Evolutionary conservation across 208 protist species (phyloP).

Genomic region (Polymyxa betae): DNA sequence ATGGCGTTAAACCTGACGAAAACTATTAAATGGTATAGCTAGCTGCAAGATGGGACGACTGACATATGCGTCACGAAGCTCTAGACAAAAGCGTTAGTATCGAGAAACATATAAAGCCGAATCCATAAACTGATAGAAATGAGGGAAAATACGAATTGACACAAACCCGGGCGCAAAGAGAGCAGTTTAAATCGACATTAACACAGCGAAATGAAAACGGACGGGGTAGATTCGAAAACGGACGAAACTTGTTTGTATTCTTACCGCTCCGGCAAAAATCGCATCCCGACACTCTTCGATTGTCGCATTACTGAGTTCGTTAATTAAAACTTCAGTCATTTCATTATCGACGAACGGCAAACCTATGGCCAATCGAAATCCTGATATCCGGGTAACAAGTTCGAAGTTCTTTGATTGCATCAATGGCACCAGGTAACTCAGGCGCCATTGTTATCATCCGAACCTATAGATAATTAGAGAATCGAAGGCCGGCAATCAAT

Average conservation of each 20-base stretch:
- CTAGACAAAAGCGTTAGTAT: not conserved
- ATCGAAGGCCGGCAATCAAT: too few relatives aligned
- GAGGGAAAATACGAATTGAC: too few relatives aligned
- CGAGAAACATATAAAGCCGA: not conserved
- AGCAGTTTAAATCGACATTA: too few relatives aligned
- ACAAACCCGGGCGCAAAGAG: too few relatives aligned
- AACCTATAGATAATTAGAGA: too few relatives aligned
- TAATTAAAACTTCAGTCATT: not conserved
- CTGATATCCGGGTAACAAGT: not conserved
- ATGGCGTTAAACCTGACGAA: conserved; percentile 57
- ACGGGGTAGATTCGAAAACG: not conserved
- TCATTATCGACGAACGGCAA: not conserved
- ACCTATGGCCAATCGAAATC: conserved; percentile 29
- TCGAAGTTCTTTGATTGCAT: not conserved
- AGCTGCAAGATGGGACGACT: not conserved
- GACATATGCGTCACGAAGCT: conserved; percentile 53
- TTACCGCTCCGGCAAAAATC: conserved; percentile 34
- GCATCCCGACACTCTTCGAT: conserved; percentile 12
- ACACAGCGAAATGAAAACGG: not conserved
- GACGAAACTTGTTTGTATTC: not conserved
- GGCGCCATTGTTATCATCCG: conserved; percentile 51
- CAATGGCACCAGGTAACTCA: conserved; percentile 44
- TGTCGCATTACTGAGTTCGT: not conserved
- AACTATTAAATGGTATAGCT: not conserved
- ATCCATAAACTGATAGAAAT: too few relatives aligned